These are phyloP conservation scores for Ophiocordyceps camponoti-floridani DNA, from an alignment of 2,329 filamentous ascomycete genomes.

Conservation along the genomic window DNA sequence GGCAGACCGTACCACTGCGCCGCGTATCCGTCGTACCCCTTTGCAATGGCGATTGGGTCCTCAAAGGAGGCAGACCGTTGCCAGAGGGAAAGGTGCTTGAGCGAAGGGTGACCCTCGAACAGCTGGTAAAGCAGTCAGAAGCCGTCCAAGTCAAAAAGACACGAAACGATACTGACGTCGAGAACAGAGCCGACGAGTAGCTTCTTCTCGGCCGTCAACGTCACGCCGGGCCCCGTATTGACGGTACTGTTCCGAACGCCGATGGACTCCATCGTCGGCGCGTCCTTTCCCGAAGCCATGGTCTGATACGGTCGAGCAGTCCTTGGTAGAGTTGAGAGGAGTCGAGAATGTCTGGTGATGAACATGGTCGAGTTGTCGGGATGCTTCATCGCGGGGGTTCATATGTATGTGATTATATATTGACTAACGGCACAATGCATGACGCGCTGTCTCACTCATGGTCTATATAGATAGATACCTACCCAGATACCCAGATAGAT, in stretches of 20 bases:
- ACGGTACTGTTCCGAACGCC: background rate
- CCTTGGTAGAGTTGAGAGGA: too few relatives aligned
- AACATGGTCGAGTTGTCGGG: too few relatives aligned
- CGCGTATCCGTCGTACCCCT: background rate
- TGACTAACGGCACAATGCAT: too few relatives aligned
- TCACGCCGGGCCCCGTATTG: background rate
- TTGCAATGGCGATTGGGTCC: background rate
- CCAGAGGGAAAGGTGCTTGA: background rate
- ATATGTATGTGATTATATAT: too few relatives aligned
- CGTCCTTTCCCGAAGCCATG: too few relatives aligned
- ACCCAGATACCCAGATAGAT: too few relatives aligned
- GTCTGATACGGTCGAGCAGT: too few relatives aligned
- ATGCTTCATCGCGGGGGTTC: too few relatives aligned
- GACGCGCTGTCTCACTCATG: too few relatives aligned
- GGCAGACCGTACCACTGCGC: background rate
- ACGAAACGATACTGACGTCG: background rate
- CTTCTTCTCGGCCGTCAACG: background rate
- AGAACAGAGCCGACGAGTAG: background rate
- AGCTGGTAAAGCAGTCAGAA: background rate
- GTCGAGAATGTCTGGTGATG: too few relatives aligned
- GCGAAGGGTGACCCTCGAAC: background rate
- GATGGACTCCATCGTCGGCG: too few relatives aligned
- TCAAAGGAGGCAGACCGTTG: background rate
- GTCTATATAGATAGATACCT: too few relatives aligned
- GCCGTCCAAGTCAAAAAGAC: background rate